Evolutionary conservation across 1,284 basidiomycete species (phyloP).

Genomic region (Puccinia hordei): DNA sequence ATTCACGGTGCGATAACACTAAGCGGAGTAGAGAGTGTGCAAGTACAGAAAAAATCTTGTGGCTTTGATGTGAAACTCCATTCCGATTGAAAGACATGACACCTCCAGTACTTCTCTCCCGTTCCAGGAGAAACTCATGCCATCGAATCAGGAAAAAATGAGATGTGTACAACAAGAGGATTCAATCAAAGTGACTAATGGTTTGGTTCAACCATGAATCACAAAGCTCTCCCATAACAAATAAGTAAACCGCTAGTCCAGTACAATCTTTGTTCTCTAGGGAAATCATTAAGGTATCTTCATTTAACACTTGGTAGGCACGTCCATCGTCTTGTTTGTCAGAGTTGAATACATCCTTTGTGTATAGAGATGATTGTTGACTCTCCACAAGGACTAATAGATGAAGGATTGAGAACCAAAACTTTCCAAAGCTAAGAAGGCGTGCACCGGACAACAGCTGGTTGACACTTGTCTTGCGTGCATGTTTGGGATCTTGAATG

Average conservation of each 20-base stretch:
- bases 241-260: conserved; percentile 6
- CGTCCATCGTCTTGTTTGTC: too few relatives aligned
- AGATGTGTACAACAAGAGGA: neutral
- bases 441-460: too few relatives aligned
- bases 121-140: conserved; percentile 9
- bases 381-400: too few relatives aligned
- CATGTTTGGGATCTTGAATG: too few relatives aligned
- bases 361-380: too few relatives aligned
- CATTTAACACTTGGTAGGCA: neutral
- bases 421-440: too few relatives aligned
- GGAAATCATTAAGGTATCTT: neutral
- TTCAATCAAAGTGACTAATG: conserved; percentile 10
- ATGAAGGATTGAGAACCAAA: too few relatives aligned
- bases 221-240: neutral
- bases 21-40: neutral
- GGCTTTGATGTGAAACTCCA: conserved; percentile 26
- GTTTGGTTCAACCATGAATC: conserved; percentile 28
- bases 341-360: too few relatives aligned
- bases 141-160: too few relatives aligned
- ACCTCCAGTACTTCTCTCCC: neutral
- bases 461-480: too few relatives aligned
- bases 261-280: conserved; percentile 1
- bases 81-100: conserved; percentile 12
- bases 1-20: conserved; percentile 17
- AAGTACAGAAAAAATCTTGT: too few relatives aligned